These are phyloP conservation scores for Silene coronaria DNA, from an alignment of 179 eudicot genomes.

Conservation along the genomic window DNA sequence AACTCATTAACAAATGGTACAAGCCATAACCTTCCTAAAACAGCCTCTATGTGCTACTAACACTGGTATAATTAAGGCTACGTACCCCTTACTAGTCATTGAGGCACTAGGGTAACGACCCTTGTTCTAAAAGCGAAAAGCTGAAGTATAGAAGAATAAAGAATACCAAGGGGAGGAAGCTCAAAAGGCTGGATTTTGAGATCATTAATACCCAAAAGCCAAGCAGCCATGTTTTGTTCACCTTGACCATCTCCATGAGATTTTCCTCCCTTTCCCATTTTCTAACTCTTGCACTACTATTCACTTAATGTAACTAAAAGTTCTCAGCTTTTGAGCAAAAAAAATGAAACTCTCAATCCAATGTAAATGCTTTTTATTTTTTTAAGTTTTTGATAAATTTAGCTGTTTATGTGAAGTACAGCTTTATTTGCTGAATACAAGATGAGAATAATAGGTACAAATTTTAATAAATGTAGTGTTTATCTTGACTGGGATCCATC, in stretches of 20 bases:
- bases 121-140: no score
- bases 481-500: not conserved
- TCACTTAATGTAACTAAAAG: not conserved
- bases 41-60: no score
- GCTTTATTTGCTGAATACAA: not conserved
- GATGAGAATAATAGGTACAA: not conserved
- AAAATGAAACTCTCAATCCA: not conserved
- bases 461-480: not conserved
- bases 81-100: no score
- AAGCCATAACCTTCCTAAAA: not conserved
- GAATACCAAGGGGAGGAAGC: conserved; percentile 76
- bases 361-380: not conserved
- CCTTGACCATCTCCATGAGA: conserved; percentile 34
- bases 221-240: conserved; percentile 84
- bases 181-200: conserved; percentile 82
- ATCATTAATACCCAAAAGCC: conserved; percentile 64
- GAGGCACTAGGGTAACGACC: no score
- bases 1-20: not conserved
- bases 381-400: not conserved
- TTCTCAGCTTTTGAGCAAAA: not conserved
- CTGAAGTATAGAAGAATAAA: not conserved
- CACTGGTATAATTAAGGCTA: no score
- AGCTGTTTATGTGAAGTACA: conserved; percentile 7
- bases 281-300: conserved; percentile 3
- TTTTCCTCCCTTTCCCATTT: conserved; percentile 63